Evolutionary conservation across 306 rosid species (phyloP).

Genomic region (Fragaria ananassa): DNA sequence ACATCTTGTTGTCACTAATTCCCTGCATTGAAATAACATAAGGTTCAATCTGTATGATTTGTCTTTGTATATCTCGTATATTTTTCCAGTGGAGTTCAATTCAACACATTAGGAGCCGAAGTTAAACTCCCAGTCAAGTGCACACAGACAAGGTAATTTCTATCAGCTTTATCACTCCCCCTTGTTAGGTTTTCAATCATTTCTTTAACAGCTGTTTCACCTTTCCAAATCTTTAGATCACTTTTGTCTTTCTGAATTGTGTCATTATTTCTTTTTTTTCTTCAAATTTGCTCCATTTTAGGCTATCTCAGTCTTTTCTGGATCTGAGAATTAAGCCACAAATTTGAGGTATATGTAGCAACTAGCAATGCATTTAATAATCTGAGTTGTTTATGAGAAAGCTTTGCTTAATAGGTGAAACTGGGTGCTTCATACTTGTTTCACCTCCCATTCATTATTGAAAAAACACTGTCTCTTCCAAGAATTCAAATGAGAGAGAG

Average conservation of each 20-base stretch:
- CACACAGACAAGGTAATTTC: constrained; percentile 42
- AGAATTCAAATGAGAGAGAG: neutral
- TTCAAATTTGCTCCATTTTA: neutral
- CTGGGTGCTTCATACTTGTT: neutral
- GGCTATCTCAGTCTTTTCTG: neutral
- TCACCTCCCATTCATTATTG: neutral
- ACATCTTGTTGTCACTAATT: constrained; percentile 23
- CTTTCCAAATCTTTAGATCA: constrained; percentile 21
- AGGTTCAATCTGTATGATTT: neutral
- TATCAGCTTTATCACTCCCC: constrained; percentile 45
- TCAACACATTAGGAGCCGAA: constrained; percentile 58
- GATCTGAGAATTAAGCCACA: neutral
- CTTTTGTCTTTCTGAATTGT: neutral
- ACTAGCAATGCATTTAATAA: neutral
- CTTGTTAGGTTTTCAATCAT: constrained; percentile 41
- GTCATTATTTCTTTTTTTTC: neutral
- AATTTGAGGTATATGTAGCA: neutral
- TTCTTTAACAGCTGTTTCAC: constrained; percentile 35
- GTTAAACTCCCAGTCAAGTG: constrained; percentile 48
- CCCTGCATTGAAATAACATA: constrained; percentile 29
- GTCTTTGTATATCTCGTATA: neutral
- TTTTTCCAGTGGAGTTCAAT: constrained; percentile 45
- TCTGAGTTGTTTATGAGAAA: neutral
- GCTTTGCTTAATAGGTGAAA: neutral
- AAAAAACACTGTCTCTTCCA: neutral